Percentiles rank a stretch among this genome's conserved stretches.
These are phyloP conservation scores for Zarea fungicola DNA, from an alignment of 2,329 filamentous ascomycete species.

Conservation along the genomic window DNA sequence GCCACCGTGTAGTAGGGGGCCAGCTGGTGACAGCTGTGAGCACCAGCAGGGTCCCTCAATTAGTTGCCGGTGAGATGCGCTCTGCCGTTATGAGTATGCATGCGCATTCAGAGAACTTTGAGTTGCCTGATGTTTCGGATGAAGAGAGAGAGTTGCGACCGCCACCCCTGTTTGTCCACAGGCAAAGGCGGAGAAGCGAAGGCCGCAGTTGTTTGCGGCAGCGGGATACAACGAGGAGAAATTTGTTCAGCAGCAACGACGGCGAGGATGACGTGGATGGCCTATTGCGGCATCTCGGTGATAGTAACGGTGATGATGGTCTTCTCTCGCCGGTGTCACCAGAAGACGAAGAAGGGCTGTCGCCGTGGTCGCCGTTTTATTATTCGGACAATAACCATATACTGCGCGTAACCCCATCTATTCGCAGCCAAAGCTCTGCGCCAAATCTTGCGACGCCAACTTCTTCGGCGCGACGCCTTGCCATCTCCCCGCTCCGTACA, in stretches of 20 bases:
- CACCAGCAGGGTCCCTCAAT: not conserved
- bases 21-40: not conserved
- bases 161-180: not conserved
- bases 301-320: no score
- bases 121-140: slow-evolving; percentile 6
- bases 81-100: slow-evolving; percentile 4
- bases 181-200: not conserved
- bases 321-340: not conserved
- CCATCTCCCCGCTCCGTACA: not conserved
- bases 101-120: slow-evolving; percentile 8
- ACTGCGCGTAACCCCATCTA: not conserved
- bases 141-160: slow-evolving; percentile 7
- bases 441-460: not conserved
- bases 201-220: not conserved
- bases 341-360: not conserved
- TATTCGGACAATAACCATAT: not conserved
- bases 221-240: slow-evolving; percentile 7
- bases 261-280: not conserved
- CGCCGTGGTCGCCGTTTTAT: not conserved
- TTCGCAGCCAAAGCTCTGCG: not conserved
- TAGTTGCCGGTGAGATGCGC: not conserved
- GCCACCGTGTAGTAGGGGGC: not conserved
- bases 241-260: slow-evolving; percentile 2
- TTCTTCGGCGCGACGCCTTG: not conserved
- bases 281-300: slow-evolving; percentile 3